Percentiles rank a stretch among this genome's conserved stretches.
Evolutionary conservation across 192 early-diverging fungal genomes (phyloP).

Genomic region (Entomortierella parvispora): DNA sequence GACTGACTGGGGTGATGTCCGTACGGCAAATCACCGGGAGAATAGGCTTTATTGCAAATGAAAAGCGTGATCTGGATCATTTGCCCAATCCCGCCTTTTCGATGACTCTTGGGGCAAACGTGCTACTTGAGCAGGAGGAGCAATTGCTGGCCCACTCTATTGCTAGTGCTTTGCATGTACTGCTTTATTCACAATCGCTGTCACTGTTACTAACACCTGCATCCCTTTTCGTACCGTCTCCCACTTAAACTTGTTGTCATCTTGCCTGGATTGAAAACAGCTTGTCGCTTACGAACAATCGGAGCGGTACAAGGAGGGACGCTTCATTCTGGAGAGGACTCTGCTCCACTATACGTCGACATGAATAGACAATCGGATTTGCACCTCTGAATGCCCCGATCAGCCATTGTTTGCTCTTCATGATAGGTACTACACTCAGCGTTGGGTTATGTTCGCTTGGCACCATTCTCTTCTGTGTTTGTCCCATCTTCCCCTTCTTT

Average conservation of each 20-base stretch:
- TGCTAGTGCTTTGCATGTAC: too few relatives aligned
- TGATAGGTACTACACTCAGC: too few relatives aligned
- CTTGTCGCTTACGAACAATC: slow-evolving; percentile 65
- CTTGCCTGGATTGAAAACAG: too few relatives aligned
- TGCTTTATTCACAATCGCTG: too few relatives aligned
- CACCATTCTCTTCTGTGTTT: too few relatives aligned
- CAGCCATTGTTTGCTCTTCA: too few relatives aligned
- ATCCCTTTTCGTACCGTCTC: neutral
- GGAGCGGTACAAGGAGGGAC: slow-evolving; percentile 83
- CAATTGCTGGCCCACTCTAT: too few relatives aligned
- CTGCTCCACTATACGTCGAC: slow-evolving; percentile 47
- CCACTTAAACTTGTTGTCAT: too few relatives aligned
- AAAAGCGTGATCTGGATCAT: neutral
- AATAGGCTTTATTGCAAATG: too few relatives aligned
- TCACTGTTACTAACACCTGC: neutral
- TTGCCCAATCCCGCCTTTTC: neutral
- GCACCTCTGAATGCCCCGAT: too few relatives aligned
- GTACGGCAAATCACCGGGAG: neutral
- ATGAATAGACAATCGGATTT: neutral
- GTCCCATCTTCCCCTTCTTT: neutral
- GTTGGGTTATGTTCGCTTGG: too few relatives aligned
- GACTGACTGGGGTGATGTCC: neutral
- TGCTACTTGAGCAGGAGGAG: too few relatives aligned
- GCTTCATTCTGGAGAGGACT: slow-evolving; percentile 74
- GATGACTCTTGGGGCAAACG: neutral